These are phyloP conservation scores for Blumeria graminis DNA, from an alignment of 2,329 filamentous ascomycete species.

Conservation along the genomic window DNA sequence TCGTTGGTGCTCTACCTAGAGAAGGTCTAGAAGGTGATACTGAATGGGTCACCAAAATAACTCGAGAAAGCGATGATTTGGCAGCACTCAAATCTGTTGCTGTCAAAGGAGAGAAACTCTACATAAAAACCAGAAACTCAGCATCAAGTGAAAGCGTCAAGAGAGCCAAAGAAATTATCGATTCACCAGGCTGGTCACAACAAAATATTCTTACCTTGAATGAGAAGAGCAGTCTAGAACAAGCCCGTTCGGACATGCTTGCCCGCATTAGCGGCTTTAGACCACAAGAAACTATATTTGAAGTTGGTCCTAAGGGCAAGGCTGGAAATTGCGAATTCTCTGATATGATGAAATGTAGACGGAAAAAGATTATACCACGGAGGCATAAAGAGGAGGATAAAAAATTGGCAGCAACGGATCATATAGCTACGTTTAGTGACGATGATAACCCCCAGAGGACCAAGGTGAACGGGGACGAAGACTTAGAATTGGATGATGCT, in stretches of 20 bases:
- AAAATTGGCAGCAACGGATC: constrained; percentile 16
- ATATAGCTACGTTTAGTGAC: constrained; percentile 14
- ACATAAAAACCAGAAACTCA: constrained; percentile 69
- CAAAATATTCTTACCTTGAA: constrained; percentile 63
- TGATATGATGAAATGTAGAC: constrained; percentile 50
- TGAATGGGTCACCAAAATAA: constrained; percentile 63
- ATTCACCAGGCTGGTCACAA: constrained; percentile 44
- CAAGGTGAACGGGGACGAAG: constrained; percentile 17
- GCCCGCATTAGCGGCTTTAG: constrained; percentile 71
- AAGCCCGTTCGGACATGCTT: constrained; percentile 63
- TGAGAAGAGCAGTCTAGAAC: constrained; percentile 37
- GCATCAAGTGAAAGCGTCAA: constrained; percentile 81
- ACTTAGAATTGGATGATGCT: constrained; percentile 26
- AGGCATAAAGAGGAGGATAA: constrained; percentile 18
- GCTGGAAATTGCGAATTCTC: constrained; percentile 36
- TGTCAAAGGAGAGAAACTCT: constrained; percentile 75
- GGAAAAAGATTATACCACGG: constrained; percentile 41
- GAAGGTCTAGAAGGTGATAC: constrained; percentile 49
- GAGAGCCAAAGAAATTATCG: constrained; percentile 53
- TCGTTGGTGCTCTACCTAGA: constrained; percentile 53
- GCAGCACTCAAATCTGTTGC: constrained; percentile 46
- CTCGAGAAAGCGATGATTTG: constrained; percentile 56
- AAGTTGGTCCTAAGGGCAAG: constrained; percentile 55
- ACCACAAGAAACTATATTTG: constrained; percentile 88
- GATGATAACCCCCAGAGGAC: constrained; percentile 5